Conservation (phyloP, 805 yeast genomes). For the Candida vaughaniae region DNA sequence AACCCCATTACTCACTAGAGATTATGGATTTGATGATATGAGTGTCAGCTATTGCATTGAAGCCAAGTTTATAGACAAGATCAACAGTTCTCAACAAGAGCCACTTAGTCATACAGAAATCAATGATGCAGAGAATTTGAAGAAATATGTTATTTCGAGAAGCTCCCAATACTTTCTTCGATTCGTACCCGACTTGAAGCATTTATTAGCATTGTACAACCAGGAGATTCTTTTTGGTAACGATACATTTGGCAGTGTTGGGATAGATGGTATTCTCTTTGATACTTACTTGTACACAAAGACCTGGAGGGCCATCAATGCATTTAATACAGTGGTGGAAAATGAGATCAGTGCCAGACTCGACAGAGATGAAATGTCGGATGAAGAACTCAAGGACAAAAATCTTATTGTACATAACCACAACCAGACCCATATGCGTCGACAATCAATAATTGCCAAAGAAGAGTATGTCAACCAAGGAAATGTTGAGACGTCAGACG, state of each 20-base stretch:
- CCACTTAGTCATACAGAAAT: constrained; percentile 35
- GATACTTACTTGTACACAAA: constrained; percentile 20
- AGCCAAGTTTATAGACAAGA: constrained; percentile 53
- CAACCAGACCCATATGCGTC: constrained; percentile 4
- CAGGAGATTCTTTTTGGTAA: constrained; percentile 23
- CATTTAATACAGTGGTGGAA: constrained; percentile 29
- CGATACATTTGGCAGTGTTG: constrained; percentile 28
- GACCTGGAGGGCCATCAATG: constrained; percentile 35
- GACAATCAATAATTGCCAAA: constrained; percentile 8
- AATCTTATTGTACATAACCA: constrained; percentile 21
- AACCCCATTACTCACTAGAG: constrained; percentile 52
- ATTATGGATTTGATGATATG: constrained; percentile 42
- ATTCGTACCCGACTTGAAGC: constrained; percentile 37
- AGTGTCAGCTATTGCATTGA: constrained; percentile 53
- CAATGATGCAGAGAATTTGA: constrained; percentile 32
- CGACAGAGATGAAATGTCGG: constrained; percentile 22
- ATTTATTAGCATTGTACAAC: constrained; percentile 26
- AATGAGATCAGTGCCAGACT: constrained; percentile 35
- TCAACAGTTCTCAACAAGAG: constrained; percentile 27
- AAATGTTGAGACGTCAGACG: constrained; percentile 4
- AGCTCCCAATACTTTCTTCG: constrained; percentile 37
- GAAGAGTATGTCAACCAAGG: constrained; percentile 4
- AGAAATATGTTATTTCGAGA: constrained; percentile 36
- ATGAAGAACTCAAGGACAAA: constrained; percentile 33
- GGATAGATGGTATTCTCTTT: constrained; percentile 36